A percentile compares a stretch with the other conserved stretches of the same genome.
These are phyloP conservation scores for Xylaria arbuscula DNA, from an alignment of 2,329 filamentous ascomycete genomes.

Conservation along the genomic window DNA sequence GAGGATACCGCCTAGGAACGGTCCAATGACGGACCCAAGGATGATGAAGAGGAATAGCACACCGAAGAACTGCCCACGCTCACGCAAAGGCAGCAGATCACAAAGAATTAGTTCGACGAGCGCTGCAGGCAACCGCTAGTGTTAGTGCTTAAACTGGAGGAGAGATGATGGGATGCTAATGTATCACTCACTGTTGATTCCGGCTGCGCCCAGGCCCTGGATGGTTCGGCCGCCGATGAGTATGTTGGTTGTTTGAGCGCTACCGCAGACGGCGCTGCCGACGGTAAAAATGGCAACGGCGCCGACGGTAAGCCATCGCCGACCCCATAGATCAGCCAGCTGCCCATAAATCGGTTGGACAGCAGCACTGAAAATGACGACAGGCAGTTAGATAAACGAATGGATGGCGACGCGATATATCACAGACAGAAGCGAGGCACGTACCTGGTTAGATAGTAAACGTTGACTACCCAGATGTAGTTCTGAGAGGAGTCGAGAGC, in stretches of 20 bases:
- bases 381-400: background rate
- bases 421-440: conserved; percentile 23
- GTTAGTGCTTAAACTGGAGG: conserved; percentile 11
- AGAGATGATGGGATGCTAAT: background rate
- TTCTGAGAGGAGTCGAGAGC: conserved; percentile 30
- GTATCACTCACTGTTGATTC: conserved; percentile 48
- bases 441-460: conserved; percentile 40
- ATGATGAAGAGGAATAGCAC: conserved; percentile 42
- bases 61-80: conserved; percentile 55
- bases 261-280: conserved; percentile 59
- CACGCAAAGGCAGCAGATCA: conserved; percentile 59
- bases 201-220: conserved; percentile 57
- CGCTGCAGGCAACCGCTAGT: conserved; percentile 34
- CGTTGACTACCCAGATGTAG: conserved; percentile 39
- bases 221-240: conserved; percentile 55
- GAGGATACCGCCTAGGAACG: conserved; percentile 60
- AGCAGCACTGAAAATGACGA: conserved; percentile 39
- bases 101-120: conserved; percentile 59
- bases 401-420: background rate
- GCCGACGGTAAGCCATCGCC: conserved; percentile 52
- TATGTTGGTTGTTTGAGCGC: conserved; percentile 51
- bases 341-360: conserved; percentile 59
- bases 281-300: conserved; percentile 56
- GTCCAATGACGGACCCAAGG: conserved; percentile 59
- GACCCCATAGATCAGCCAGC: conserved; percentile 59